Percentiles rank a stretch among this genome's conserved stretches.
Conservation (phyloP, 108 stramenopile species). For the Poteriospumella lacustris region DNA sequence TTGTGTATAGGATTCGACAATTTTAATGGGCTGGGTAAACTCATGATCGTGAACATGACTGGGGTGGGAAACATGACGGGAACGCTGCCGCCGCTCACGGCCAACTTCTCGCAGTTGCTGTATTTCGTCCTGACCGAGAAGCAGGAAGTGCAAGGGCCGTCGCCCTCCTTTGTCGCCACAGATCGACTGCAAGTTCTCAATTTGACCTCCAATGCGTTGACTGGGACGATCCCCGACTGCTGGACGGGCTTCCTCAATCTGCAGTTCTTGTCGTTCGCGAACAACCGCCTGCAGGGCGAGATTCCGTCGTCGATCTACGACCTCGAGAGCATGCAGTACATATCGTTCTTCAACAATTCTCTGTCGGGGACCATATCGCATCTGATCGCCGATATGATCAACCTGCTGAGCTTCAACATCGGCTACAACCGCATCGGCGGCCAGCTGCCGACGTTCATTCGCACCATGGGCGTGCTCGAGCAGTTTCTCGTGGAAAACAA, state of each 20-base stretch:
- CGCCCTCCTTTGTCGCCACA: neutral
- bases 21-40: too few relatives aligned
- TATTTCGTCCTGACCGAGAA: neutral
- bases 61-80: neutral
- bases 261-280: neutral
- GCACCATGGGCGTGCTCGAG: neutral
- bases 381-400: neutral
- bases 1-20: too few relatives aligned
- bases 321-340: neutral
- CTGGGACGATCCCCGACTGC: neutral
- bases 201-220: neutral
- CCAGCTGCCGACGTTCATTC: neutral
- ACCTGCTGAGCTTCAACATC: neutral
- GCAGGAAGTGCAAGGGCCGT: neutral
- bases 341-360: neutral
- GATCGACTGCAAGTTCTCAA: neutral
- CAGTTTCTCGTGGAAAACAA: neutral
- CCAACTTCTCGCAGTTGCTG: slow-evolving; percentile 4
- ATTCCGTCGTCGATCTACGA: neutral
- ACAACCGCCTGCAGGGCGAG: neutral
- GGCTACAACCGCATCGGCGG: neutral
- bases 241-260: neutral
- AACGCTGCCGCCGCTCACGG: neutral
- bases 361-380: neutral
- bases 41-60: too few relatives aligned